Evolutionary conservation across 2,329 filamentous ascomycete species (phyloP).

Genomic region (Cytospora chrysosperma): DNA sequence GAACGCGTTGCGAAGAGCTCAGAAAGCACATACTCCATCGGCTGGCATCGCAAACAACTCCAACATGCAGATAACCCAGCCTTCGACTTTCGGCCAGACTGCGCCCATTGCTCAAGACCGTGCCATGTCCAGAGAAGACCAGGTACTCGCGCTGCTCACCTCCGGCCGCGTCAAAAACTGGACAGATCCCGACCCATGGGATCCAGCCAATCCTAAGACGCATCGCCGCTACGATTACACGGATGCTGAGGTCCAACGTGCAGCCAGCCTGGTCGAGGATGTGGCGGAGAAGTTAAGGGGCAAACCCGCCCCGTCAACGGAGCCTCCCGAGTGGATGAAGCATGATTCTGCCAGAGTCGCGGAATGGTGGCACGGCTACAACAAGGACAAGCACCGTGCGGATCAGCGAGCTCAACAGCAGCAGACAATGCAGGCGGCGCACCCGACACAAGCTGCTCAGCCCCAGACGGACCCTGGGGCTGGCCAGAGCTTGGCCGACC

Average conservation of each 20-base stretch:
- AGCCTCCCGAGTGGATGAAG: slow-evolving; percentile 53
- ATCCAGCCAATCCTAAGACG: slow-evolving; percentile 35
- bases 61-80: slow-evolving; percentile 25
- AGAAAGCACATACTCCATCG: slow-evolving; percentile 15
- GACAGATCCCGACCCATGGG: slow-evolving; percentile 41
- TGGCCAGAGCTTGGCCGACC: slow-evolving; percentile 28
- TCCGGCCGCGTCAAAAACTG: slow-evolving; percentile 46
- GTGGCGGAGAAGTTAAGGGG: slow-evolving; percentile 42
- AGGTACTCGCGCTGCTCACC: slow-evolving; percentile 43
- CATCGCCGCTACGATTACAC: slow-evolving; percentile 39
- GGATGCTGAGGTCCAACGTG: slow-evolving; percentile 44
- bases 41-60: slow-evolving; percentile 8
- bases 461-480: slow-evolving; percentile 10
- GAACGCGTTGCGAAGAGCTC: slow-evolving; percentile 41
- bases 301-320: slow-evolving; percentile 49
- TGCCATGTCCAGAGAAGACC: slow-evolving; percentile 39
- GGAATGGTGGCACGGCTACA: slow-evolving; percentile 53
- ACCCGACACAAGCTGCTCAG: slow-evolving; percentile 5
- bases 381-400: slow-evolving; percentile 33
- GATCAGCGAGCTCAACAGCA: slow-evolving; percentile 25
- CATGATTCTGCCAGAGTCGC: slow-evolving; percentile 46
- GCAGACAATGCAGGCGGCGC: slow-evolving; percentile 9
- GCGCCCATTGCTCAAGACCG: slow-evolving; percentile 12
- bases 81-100: slow-evolving; percentile 29
- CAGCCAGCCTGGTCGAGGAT: slow-evolving; percentile 43